Base-by-base conservation (phyloP, 768 basidiomycete species). In the Filobasidium wieringae region DNA sequence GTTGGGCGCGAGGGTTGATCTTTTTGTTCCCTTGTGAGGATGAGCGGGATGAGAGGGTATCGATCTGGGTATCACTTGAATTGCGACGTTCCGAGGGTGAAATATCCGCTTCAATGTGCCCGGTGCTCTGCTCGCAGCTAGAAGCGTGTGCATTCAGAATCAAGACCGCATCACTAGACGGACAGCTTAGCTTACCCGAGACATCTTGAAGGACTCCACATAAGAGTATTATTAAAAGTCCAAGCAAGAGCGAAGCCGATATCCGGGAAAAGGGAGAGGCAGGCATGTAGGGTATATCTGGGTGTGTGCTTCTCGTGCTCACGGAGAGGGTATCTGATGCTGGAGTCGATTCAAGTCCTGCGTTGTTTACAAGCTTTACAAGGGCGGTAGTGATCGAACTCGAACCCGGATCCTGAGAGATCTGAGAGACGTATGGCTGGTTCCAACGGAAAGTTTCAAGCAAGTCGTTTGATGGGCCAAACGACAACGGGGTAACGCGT, bases 51-150 rank as follows among this genome's bases (percentile, higher is more conserved):
- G 57, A 24, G 22, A 26, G 30, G 57, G 57, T 8, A 53, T 52
- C 11, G 57, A 40, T 30, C 57, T 36, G 14, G 57, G 57, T 4
- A 58, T 52, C 12, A 58, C 57, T 9, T 53, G 27, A 9, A 51
- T 34, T 2, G 30, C 17, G 17, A 58, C 26, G 12, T 26, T 41
- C 9, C 51, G 24, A 1, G 57, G 51, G 26, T 53, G 51, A 32
- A 52, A 58, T 15, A 58, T 53, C 7, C 57, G 57, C 22, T 53
- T 58, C 14, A 58, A 29, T 26, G 56, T 45, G 49, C 56, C 56
- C 22, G 56, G 56, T 27, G 47, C 47, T 19, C 49, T 17, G 49
- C 56, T 57, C 40, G 49, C 36, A 19, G 56, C 56, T 57, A 24
- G 4, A 40, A 11, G 3, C 29, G 2, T 22, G 12, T 45, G 31